A percentile compares a stretch with the other conserved stretches of the same genome.
Conservation (phyloP, 306 rosid genomes). For the Heteromeles arbutifolia region DNA sequence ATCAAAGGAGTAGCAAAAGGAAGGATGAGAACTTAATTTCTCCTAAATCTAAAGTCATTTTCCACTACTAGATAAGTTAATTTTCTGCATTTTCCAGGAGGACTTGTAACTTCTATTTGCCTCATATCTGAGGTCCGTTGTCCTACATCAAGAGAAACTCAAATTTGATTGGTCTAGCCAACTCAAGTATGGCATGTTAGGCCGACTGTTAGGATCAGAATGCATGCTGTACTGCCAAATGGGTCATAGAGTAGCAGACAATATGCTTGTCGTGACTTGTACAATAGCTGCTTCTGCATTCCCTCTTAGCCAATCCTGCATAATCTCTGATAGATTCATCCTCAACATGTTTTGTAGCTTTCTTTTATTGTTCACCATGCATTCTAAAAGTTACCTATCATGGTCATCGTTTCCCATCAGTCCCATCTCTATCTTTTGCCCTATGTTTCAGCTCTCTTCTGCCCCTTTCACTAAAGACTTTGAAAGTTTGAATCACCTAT, state of each 20-base stretch:
- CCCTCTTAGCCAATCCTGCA: neutral
- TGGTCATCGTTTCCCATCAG: slow-evolving; percentile 52
- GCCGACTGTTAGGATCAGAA: neutral
- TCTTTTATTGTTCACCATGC: slow-evolving; percentile 59
- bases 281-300: neutral
- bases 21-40: too few species aligned
- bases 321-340: slow-evolving; percentile 35
- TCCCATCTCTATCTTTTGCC: slow-evolving; percentile 40
- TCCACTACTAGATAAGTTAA: neutral
- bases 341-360: slow-evolving; percentile 44
- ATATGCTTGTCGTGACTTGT: slow-evolving; percentile 18
- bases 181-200: slow-evolving; percentile 22
- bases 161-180: slow-evolving; percentile 18
- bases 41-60: neutral
- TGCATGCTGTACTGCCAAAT: neutral
- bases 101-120: neutral
- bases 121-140: slow-evolving; percentile 26
- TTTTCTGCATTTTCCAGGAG: neutral
- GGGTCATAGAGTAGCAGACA: neutral
- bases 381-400: slow-evolving; percentile 49
- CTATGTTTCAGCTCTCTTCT: neutral
- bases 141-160: slow-evolving; percentile 16
- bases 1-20: too few species aligned
- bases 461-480: neutral
- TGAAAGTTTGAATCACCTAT: neutral